Base-by-base conservation (phyloP, 768 basidiomycete genomes). In the Fibroporia radiculosa region DNA sequence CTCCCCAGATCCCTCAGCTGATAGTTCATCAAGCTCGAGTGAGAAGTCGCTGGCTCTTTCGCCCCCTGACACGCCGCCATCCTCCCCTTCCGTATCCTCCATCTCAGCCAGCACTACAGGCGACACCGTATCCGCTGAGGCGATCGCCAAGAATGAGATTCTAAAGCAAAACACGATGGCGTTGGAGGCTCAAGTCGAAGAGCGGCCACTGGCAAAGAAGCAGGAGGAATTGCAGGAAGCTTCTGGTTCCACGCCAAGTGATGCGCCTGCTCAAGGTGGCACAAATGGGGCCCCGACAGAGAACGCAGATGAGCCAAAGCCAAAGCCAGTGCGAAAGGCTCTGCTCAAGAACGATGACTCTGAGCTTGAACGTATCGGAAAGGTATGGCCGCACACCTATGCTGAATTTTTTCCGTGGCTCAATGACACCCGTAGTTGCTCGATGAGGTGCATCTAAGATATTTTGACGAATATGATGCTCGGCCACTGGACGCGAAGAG, bases 321-420 rank as follows among this genome's bases (percentile, higher is more conserved):
- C 77, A 45, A 77, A 75, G 52, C 57, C 57, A 20, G 66, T 67
- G 14, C 75, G 74, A 46, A 89, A 84, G 59, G 87, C 91, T 0
- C 62, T 97, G 25, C 64, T 98, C 40, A 93, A 84, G 65, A 88
- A 92, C 48, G 80, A 93, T 49, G 95, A 98, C 59, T 58, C 62
- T 20, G 95, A 99, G 66, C 70, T 99, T 34, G 66, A 69, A 8
- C 71, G 95, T 33, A 70, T 99, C n/a, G 73, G 76, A 47, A 75
- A 72, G 65, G 93, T 92, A 55, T 43, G 76, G 34, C 14, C 14
- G 2, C n/a, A 3, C 5, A 11, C 1, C 3, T 20, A 22, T 8
- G 14, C 6, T 5, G 4, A 11, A 19, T 19, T 11, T 11, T 3
- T 7, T 6, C 8, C 16, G 22, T 28, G 32, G 26, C 18, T 46